These are phyloP conservation scores for Fusarium setosum DNA, from an alignment of 2,329 filamentous ascomycete species.

Conservation along the genomic window DNA sequence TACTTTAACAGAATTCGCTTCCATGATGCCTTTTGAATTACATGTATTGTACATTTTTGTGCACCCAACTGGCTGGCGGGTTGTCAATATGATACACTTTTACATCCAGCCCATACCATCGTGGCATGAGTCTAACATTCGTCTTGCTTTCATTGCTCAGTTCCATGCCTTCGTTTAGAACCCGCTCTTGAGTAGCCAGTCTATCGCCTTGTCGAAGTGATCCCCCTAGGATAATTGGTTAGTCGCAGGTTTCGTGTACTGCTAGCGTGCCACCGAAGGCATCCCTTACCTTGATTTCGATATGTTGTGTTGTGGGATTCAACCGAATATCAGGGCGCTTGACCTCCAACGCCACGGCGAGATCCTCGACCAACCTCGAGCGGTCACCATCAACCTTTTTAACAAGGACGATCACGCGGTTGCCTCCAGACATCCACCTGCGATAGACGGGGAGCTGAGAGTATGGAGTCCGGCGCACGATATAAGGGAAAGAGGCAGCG, in stretches of 20 bases:
- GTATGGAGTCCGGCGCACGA: slow-evolving; percentile 76
- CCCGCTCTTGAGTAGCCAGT: slow-evolving; percentile 49
- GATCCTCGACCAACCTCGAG: slow-evolving; percentile 69
- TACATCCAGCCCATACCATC: slow-evolving; percentile 17
- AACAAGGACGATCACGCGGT: slow-evolving; percentile 77
- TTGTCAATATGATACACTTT: slow-evolving; percentile 44
- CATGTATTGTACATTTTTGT: slow-evolving; percentile 45
- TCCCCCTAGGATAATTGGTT: slow-evolving; percentile 46
- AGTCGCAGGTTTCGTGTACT: background rate
- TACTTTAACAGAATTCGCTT: slow-evolving; percentile 38
- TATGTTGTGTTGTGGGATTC: slow-evolving; percentile 74
- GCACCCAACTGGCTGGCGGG: slow-evolving; percentile 30
- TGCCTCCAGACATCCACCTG: slow-evolving; percentile 78
- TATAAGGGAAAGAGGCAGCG: slow-evolving; percentile 63
- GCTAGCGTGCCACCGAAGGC: no score
- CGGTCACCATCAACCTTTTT: slow-evolving; percentile 84
- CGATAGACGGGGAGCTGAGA: slow-evolving; percentile 83
- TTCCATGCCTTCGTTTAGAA: slow-evolving; percentile 43
- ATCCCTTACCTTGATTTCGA: slow-evolving; percentile 74
- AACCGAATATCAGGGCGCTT: slow-evolving; percentile 63
- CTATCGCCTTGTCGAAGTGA: slow-evolving; percentile 42
- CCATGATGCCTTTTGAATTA: slow-evolving; percentile 40
- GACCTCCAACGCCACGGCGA: slow-evolving; percentile 70
- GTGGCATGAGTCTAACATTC: background rate
- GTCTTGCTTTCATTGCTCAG: background rate